A percentile compares a stretch with the other conserved stretches of the same genome.
Evolutionary conservation across 2,329 filamentous ascomycete species (phyloP).

Genomic region (Trichoderma breve): DNA sequence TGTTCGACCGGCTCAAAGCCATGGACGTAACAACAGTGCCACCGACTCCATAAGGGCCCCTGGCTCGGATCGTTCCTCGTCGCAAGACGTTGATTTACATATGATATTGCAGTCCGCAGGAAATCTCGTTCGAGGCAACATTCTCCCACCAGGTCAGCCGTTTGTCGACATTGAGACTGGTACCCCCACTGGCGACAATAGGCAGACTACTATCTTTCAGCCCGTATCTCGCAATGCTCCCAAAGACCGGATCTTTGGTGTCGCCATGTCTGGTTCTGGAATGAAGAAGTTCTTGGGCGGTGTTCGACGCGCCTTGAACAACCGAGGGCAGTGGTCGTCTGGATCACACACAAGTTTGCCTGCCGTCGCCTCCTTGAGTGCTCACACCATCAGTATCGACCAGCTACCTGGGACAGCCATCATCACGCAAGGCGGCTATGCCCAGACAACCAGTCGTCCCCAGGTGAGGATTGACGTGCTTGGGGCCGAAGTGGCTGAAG

Average conservation of each 20-base stretch:
- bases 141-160: conserved; percentile 78
- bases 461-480: conserved; percentile 76
- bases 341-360: conserved; percentile 48
- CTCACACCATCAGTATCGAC: conserved; percentile 55
- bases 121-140: conserved; percentile 80
- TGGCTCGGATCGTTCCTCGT: conserved; percentile 49
- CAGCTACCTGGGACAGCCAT: conserved; percentile 57
- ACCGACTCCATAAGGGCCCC: conserved; percentile 79
- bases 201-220: conserved; percentile 55
- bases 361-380: conserved; percentile 48
- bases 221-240: conserved; percentile 38
- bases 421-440: conserved; percentile 53
- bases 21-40: conserved; percentile 85
- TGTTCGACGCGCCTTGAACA: conserved; percentile 78
- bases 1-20: conserved; percentile 55
- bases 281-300: conserved; percentile 86
- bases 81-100: conserved; percentile 56
- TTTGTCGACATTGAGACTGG: conserved; percentile 68
- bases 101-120: conserved; percentile 70
- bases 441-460: conserved; percentile 44
- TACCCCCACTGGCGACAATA: conserved; percentile 45
- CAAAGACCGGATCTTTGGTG: conserved; percentile 50
- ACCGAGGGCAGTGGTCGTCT: conserved; percentile 45
- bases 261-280: conserved; percentile 66
- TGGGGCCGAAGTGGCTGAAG: conserved; percentile 73